Conservation (phyloP, 2,329 filamentous ascomycete species). For the Talaromyces atroroseus region DNA sequence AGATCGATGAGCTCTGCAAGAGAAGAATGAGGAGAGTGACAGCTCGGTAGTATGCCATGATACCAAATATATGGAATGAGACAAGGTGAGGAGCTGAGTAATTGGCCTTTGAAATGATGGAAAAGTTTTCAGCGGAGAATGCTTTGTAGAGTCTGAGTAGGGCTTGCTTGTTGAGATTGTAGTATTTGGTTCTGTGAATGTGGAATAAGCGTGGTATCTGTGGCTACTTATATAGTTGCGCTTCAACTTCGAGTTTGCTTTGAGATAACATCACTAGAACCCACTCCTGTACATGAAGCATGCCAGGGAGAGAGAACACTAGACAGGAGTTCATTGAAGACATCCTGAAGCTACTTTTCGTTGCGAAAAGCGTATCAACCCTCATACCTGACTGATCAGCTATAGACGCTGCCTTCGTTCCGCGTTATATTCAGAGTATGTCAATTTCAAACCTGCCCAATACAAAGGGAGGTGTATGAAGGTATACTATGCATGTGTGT, state of each 20-base stretch:
- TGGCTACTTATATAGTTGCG: not conserved
- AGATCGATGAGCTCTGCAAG: constrained; percentile 4
- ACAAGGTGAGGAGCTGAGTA: not conserved
- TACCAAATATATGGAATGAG: not conserved
- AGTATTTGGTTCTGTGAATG: not conserved
- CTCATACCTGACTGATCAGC: not conserved
- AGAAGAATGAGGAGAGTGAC: not conserved
- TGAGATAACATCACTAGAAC: not conserved
- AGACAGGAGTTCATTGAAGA: not conserved
- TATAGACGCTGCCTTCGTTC: not conserved
- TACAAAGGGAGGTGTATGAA: not conserved
- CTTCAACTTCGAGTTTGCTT: not conserved
- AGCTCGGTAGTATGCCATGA: constrained; percentile 4
- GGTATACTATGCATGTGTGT: not conserved
- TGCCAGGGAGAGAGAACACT: not conserved
- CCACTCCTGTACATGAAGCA: not conserved
- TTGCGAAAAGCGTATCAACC: not conserved
- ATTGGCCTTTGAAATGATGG: not conserved
- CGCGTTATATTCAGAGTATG: not conserved
- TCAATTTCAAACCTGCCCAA: not conserved
- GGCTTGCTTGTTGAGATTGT: not conserved
- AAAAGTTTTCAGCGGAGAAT: not conserved
- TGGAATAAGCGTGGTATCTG: not conserved
- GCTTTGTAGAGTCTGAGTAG: not conserved
- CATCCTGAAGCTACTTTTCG: not conserved